Percentiles rank a stretch among this genome's conserved stretches.
These are phyloP conservation scores for Pyrenophora teres DNA, from an alignment of 2,329 filamentous ascomycete genomes.

Conservation along the genomic window DNA sequence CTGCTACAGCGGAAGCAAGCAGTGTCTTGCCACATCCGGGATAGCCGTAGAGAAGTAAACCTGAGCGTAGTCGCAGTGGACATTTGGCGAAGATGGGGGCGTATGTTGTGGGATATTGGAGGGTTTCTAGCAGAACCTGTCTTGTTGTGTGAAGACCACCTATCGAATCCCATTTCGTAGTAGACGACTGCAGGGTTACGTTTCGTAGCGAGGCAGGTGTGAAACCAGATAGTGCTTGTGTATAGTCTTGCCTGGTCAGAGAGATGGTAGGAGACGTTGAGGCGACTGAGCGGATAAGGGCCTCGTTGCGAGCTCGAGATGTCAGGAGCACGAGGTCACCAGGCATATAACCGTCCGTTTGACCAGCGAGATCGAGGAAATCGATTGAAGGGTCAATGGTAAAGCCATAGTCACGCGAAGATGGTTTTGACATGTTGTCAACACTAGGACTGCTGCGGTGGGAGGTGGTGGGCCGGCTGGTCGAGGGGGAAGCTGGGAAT, in stretches of 20 bases:
- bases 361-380: constrained; percentile 88
- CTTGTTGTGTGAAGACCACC: constrained; percentile 86
- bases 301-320: constrained; percentile 86
- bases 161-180: constrained; percentile 89
- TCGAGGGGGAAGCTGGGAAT: constrained; percentile 51
- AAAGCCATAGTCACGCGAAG: constrained; percentile 60
- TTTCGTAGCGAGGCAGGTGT: constrained; percentile 94
- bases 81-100: constrained; percentile 97
- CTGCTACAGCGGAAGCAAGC: constrained; percentile 93
- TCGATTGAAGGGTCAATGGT: constrained; percentile 77
- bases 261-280: constrained; percentile 56
- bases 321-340: constrained; percentile 87
- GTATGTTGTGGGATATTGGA: constrained; percentile 97
- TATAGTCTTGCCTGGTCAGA: constrained; percentile 77
- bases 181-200: constrained; percentile 89
- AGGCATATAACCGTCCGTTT: constrained; percentile 98
- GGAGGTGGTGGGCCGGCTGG: constrained; percentile 53
- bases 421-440: constrained; percentile 41
- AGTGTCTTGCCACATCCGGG: constrained; percentile 97
- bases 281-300: constrained; percentile 79
- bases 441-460: constrained; percentile 52
- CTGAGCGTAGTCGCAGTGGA: constrained; percentile 89
- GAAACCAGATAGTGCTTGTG: constrained; percentile 84
- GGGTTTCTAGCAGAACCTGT: constrained; percentile 87
- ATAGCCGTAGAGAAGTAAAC: constrained; percentile 89